Evolutionary conservation across 2,329 filamentous ascomycete species (phyloP).

Genomic region (Fusarium sacchari): DNA sequence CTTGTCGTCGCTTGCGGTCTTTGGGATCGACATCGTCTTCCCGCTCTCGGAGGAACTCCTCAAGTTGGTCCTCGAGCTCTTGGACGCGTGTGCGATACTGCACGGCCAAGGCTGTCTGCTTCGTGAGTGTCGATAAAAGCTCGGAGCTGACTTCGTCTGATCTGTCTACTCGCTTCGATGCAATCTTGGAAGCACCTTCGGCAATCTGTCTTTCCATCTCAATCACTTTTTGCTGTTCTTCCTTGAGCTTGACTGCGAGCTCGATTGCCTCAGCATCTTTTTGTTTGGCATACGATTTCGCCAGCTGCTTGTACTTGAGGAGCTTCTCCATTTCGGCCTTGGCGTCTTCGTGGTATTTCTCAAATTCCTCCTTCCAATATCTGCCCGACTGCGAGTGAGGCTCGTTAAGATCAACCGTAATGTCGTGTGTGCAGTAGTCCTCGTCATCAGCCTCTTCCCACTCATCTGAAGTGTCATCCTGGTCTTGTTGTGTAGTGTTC

Average conservation of each 20-base stretch:
- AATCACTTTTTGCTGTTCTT: slow-evolving; percentile 73
- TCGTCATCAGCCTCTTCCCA: slow-evolving; percentile 63
- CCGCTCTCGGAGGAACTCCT: slow-evolving; percentile 51
- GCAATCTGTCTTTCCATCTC: slow-evolving; percentile 71
- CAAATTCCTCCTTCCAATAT: slow-evolving; percentile 84
- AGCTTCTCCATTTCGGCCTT: slow-evolving; percentile 80
- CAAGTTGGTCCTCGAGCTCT: slow-evolving; percentile 64
- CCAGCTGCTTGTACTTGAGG: slow-evolving; percentile 81
- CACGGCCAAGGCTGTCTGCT: slow-evolving; percentile 66
- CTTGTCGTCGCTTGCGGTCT: slow-evolving; percentile 50
- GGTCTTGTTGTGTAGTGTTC: slow-evolving; percentile 9
- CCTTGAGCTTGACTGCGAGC: slow-evolving; percentile 71
- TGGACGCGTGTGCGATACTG: slow-evolving; percentile 69
- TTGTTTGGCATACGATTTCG: slow-evolving; percentile 80
- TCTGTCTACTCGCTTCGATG: slow-evolving; percentile 45
- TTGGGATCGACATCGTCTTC: slow-evolving; percentile 48
- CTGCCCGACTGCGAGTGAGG: slow-evolving; percentile 79
- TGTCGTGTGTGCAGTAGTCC: slow-evolving; percentile 63
- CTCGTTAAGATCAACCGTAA: slow-evolving; percentile 76
- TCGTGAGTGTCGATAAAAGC: slow-evolving; percentile 63
- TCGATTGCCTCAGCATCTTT: slow-evolving; percentile 78
- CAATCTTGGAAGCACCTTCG: slow-evolving; percentile 68
- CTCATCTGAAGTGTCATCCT: slow-evolving; percentile 50
- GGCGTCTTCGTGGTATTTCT: slow-evolving; percentile 77
- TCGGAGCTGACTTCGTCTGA: slow-evolving; percentile 58